Base-by-base conservation (phyloP, 2,329 filamentous ascomycete genomes). In the Aspergillus sclerotialis region DNA sequence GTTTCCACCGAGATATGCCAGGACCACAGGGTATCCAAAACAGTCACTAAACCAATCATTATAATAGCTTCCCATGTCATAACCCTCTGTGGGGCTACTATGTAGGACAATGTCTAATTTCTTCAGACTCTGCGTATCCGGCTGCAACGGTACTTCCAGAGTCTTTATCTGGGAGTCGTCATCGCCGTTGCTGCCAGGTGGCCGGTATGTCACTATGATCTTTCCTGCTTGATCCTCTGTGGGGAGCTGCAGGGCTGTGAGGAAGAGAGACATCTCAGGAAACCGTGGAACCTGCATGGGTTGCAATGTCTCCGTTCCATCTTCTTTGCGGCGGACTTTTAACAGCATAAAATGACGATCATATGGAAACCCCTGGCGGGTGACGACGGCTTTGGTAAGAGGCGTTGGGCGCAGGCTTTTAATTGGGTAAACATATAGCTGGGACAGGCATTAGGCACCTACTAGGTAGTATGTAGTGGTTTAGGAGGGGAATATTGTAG, bases 341-440 rank as follows among this genome's bases (percentile, higher is more conserved):
- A 77, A 70, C 4, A 87, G 70, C 75, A 87, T 84, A 60, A 84
- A 87, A 21, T 69, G 68, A 7, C 83, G 74, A 61, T 88, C 83
- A 53, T 82, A 64, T 26, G 67, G 63, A 45, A 85, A 67, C 10
- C 82, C 82, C 42, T 77, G 71, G n/a, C 68, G 65, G 4, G 72
- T 74, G 30, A 85, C 58, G n/a, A 60, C 58, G 3, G 78, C 69
- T 1, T 62, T 57, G 4, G 65, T 39, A 19, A 86, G 61, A 12
- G 68, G 57, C 35, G 81, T 73, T 32, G 74, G 75, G 23, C 78
- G 75, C n/a, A 86, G 70, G 6, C 73, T 80, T 55, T 87, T 87
- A 61, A 87, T 79, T 27, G 83, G 82, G 55, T 87, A 85, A 30
- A 82, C 69, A 58, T 80, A 84, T 23, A 87, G 68, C 75, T 80